Base-by-base conservation (phyloP, 2,329 filamentous ascomycete genomes). In the Huntiella decipiens region DNA sequence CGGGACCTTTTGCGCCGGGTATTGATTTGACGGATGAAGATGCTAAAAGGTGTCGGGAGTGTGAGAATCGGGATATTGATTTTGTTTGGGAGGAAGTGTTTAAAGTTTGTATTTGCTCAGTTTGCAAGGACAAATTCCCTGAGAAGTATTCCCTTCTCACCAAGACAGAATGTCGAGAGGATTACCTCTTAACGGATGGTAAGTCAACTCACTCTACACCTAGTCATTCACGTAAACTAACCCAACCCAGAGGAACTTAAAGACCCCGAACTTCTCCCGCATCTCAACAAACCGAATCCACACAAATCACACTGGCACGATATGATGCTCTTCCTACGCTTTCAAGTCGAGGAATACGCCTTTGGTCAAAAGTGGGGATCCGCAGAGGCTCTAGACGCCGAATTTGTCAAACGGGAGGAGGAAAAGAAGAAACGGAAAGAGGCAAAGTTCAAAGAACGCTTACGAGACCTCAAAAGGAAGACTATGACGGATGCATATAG, bases 291-390 rank as follows among this genome's bases (percentile, higher is more conserved):
- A 32, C 88, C 91, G 1, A 98, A 98, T 55, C 91, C 91, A 1
- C 91, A 95, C 63, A 95, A 95, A 60, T 77, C 82, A 0, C 86
- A 87, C 49, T 98, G 86, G 84, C 86, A 95, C 60, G 85, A 93
- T 66, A 98, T 98, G 91, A 94, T 94, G 79, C 72, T 98, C 2
- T 98, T 91, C 58, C 68, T 98, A 16, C 80, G 91, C 1, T 92
- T 77, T 50, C 91, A 98, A 58, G 83, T 98, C 2, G 91, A 98
- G 58, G 85, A 86, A 47, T 95, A 95, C 57, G 91, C 88, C 0
- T 79, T 96, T 55, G 75, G 71, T 1, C 77, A 75, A 52, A 95
- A 95, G 64, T 98, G 91, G 91, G 91, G 91, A 0, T 85, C 80
- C 0, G 63, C 82, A 0, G 86, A 91, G 56, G 82, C 79, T 0